Evolutionary conservation across 164 flowering plant species (phyloP), one percentile per base, ranked within the genome.

Genomic region (grape (Vitis vinifera)): DNA sequence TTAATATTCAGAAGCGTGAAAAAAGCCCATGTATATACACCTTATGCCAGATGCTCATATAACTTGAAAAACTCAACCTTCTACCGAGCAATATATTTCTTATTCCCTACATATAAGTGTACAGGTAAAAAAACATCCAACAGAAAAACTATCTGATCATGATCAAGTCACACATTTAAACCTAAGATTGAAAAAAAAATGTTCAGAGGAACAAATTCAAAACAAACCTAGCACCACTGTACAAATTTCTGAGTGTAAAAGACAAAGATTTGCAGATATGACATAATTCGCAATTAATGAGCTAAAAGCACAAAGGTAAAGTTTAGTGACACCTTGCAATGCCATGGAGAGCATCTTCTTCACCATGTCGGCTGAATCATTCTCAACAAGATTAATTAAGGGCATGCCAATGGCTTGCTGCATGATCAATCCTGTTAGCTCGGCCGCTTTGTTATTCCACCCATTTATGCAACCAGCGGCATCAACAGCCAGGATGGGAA

Each of bases 401-500:
- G 82, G 85, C 73, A 69, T 76, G 37, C 92, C 91, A 63, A 88
- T 79, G 23, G 97, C 94, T 77, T 87, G 76, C 58, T 84, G 79
- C 60, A 81, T 79, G 50, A 62, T 10, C 70, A 89, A 68, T 55
- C 92, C 94, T 14, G 97, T 89, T 9, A 91, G 64, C 56, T 91
- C 94, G 8, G 85, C 87, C 14, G 80, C 82, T 79, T 89, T 89
- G n/a, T 69, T 65, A 71, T 91, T 91, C 97, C 97, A 91, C 47
- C 94, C 97, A 71, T 88, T 91, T 50, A 91, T 53, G 48, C 17
- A 65, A 64, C 91, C 86, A 70, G 76, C 68, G 47, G 78, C 72
- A 87, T 91, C 94, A 72, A 88, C 87, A 50, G 94, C 92, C 55
- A 91, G 73, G 71, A 89, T 89, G 49, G 97, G 97, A 23, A 85